phyloP scores from a whole-genome alignment of 208 protist genomes.

The Naegleria gruberi region DNA sequence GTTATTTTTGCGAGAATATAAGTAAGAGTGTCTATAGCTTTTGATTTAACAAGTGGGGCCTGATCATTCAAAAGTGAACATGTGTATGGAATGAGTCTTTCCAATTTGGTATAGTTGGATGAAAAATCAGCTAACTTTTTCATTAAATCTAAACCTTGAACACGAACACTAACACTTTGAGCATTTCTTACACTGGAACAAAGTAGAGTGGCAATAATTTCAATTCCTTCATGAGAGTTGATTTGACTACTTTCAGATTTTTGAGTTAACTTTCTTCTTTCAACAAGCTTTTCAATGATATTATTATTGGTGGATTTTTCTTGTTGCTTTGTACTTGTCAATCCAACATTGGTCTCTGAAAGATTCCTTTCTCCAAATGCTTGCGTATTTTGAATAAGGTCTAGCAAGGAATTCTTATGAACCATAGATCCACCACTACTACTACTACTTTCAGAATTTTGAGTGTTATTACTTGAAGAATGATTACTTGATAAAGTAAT shows the following conservation, averaged over 20 bases:
- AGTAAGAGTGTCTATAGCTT: slow-evolving; percentile 25
- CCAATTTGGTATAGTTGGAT: slow-evolving; percentile 1
- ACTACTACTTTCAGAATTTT: too few relatives aligned
- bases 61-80: slow-evolving; percentile 16
- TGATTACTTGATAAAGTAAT: neutral
- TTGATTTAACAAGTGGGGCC: neutral
- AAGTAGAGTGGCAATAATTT: neutral
- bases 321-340: neutral
- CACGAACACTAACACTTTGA: neutral
- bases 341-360: too few relatives aligned
- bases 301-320: neutral
- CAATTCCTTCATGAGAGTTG: neutral
- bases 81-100: slow-evolving; percentile 29
- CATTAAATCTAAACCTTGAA: neutral
- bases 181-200: neutral
- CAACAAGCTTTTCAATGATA: neutral
- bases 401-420: neutral
- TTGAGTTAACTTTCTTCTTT: neutral
- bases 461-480: too few relatives aligned
- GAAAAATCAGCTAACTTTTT: neutral
- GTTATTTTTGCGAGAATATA: slow-evolving; percentile 42
- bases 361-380: neutral
- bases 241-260: neutral
- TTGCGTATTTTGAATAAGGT: neutral
- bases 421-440: too few relatives aligned